phyloP scores from a whole-genome alignment of 768 basidiomycete genomes.

The Termitomyces sp. region DNA sequence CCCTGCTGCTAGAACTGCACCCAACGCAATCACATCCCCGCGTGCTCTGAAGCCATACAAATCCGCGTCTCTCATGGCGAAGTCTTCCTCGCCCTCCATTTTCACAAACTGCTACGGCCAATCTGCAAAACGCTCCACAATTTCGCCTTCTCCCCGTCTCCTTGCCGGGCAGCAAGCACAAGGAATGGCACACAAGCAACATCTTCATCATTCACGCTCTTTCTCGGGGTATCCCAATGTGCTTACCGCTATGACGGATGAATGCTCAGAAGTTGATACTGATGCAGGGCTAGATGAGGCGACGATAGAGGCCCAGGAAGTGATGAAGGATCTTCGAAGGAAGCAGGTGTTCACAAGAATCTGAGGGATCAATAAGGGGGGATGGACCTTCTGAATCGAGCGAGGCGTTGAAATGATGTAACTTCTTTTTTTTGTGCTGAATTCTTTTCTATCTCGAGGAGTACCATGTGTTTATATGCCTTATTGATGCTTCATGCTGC shows the following conservation, averaged over 20 bases:
- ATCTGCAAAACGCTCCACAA: conserved; percentile 2
- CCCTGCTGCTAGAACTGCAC: not conserved
- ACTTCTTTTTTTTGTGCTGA: not conserved
- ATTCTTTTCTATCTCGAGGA: not conserved
- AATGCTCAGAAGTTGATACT: conserved; percentile 1
- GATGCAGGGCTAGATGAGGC: conserved; percentile 12
- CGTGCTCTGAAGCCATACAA: not conserved
- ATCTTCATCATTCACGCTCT: conserved; percentile 12
- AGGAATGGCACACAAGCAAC: not conserved
- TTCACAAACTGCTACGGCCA: not conserved
- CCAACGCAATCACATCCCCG: not conserved
- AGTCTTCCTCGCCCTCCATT: conserved; percentile 11
- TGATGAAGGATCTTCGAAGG: conserved; percentile 7
- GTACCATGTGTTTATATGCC: not conserved
- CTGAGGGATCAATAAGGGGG: not conserved
- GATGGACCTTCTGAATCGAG: not conserved
- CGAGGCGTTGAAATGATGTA: not conserved
- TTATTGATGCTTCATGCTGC: not conserved
- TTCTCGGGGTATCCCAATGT: conserved; percentile 13
- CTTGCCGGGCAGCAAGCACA: not conserved
- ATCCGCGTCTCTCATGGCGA: not conserved
- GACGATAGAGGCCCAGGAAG: conserved; percentile 10
- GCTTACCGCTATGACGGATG: conserved; percentile 3
- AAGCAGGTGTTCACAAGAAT: conserved; percentile 6
- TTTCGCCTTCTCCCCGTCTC: conserved; percentile 1